Evolutionary conservation across 768 basidiomycete species (phyloP), one percentile per base, ranked within the genome.

Genomic region (Russula emetica): DNA sequence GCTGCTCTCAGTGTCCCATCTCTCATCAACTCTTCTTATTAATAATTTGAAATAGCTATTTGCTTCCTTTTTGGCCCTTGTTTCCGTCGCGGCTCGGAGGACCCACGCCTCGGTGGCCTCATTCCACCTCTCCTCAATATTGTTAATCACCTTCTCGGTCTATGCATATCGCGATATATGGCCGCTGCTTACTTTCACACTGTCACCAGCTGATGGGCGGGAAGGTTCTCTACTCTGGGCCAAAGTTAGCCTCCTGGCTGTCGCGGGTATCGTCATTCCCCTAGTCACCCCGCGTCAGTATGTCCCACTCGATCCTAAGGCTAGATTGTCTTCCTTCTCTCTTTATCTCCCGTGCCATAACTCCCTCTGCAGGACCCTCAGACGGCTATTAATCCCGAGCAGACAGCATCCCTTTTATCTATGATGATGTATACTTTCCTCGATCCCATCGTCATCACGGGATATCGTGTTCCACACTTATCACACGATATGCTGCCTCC

Each of bases 111-210:
- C 32, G 11, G 18, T 61, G 18, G 71, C 74, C 10, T 77, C 76
- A 24, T 73, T 72, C 13, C 86, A 87, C 69, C 72, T 83, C 66
- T 78, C 78, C 61, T 70, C 74, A 22, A 68, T 87, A 1, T 72
- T 86, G 11, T 67, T 84, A n/a, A 72, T 75, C 30, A 75, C 75
- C 5, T 82, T 83, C 70, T 67, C 68, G 11, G 76, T 85, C 9
- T 87, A 79, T 67, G 73, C 74, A 38, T 85, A 84, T 68, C 79
- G 86, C n/a, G 81, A 84, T 69, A 55, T 88, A 8, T 85, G 78
- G 71, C 87, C 87, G 14, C 69, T 87, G 10, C 73, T 78, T 18
- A 87, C 85, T 0, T 86, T 76, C 71, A 77, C 76, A n/a, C 73
- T 78, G 26, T 40, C 60, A 16, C 83, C 85, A 8, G 64, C 74